Evolutionary conservation across 1,284 basidiomycete genomes (phyloP).

Genomic region (Cryptococcus wingfieldii): DNA sequence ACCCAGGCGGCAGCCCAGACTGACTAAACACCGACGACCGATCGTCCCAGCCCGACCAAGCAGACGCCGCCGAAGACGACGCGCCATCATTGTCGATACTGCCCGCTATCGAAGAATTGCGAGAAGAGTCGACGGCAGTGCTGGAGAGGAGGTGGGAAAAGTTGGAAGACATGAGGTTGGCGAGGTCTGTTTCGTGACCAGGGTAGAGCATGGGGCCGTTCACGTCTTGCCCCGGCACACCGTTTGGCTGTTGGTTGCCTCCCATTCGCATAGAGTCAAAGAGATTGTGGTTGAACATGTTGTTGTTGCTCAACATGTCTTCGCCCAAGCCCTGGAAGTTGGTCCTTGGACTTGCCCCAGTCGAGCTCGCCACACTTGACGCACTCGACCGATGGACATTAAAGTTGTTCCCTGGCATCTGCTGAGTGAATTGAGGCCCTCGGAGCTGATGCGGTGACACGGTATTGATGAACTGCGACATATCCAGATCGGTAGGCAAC

Average conservation of each 20-base stretch:
- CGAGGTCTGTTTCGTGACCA: conserved; percentile 22
- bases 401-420: not conserved
- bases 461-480: conserved; percentile 16
- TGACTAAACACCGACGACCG: conserved; percentile 36
- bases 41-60: conserved; percentile 29
- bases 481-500: conserved; percentile 3
- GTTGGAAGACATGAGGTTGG: conserved; percentile 23
- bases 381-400: conserved; percentile 7
- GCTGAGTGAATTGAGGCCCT: conserved; percentile 29
- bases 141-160: conserved; percentile 33
- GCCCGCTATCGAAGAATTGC: not conserved
- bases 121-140: conserved; percentile 20
- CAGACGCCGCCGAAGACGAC: conserved; percentile 14
- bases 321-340: conserved; percentile 2
- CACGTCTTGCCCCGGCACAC: not conserved
- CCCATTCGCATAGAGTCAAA: conserved; percentile 2
- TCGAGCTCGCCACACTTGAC: conserved; percentile 15
- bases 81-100: not conserved
- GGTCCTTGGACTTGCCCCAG: conserved; percentile 21
- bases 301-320: not conserved
- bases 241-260: conserved; percentile 1
- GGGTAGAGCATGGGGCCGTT: conserved; percentile 17
- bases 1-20: conserved; percentile 31
- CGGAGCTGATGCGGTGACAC: conserved; percentile 38
- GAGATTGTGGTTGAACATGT: not conserved